A percentile compares a stretch with the other conserved stretches of the same genome.
These are phyloP conservation scores for Boletellus dicymbophilus DNA, from an alignment of 1,284 basidiomycete genomes.

Conservation along the genomic window DNA sequence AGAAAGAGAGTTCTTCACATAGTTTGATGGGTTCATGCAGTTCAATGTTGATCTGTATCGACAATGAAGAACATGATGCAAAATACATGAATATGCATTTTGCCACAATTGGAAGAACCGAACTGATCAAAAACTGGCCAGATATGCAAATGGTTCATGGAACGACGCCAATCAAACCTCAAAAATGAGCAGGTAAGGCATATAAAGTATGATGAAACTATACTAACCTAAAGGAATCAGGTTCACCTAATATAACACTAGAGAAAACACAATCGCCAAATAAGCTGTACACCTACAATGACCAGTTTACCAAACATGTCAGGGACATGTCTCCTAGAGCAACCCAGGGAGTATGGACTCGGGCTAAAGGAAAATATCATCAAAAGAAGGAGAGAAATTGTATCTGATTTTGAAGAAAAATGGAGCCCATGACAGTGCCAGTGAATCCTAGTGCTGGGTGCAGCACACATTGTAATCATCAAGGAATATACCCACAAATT, in stretches of 20 bases:
- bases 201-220: background rate
- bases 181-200: background rate
- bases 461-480: background rate
- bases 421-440: background rate
- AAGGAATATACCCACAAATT: background rate
- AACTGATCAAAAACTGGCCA: too few species aligned
- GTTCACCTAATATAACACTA: background rate
- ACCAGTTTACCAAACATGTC: background rate
- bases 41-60: background rate
- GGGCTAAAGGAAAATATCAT: background rate
- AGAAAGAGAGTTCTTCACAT: too few species aligned
- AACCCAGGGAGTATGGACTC: background rate
- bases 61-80: too few species aligned
- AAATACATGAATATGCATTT: too few species aligned
- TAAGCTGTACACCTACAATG: background rate
- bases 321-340: background rate
- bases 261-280: background rate
- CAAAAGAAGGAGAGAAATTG: background rate
- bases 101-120: too few species aligned
- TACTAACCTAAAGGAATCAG: background rate
- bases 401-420: background rate
- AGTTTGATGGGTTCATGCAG: background rate
- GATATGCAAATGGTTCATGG: background rate
- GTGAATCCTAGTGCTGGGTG: background rate
- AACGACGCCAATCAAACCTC: background rate